These are phyloP conservation scores for Ustilago crameri DNA, from an alignment of 1,284 basidiomycete species.

Conservation along the genomic window DNA sequence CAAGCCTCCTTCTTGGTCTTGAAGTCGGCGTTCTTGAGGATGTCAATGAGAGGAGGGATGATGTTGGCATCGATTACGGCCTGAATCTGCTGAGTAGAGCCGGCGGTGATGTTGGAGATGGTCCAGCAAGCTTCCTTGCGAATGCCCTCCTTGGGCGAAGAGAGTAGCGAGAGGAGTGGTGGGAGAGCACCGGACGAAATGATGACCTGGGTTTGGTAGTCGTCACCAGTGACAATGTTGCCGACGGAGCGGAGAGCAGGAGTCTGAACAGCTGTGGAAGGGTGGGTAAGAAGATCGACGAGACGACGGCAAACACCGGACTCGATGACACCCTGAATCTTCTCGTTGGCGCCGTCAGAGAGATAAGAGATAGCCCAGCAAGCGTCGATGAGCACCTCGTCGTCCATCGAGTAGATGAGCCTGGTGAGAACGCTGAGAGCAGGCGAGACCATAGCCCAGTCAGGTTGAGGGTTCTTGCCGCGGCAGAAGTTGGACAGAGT, in stretches of 20 bases:
- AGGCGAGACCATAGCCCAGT: constrained; percentile 76
- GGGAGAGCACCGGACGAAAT: constrained; percentile 95
- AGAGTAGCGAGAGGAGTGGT: constrained; percentile 88
- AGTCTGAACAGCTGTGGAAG: constrained; percentile 97
- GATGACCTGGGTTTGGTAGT: constrained; percentile 97
- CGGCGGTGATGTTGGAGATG: constrained; percentile 98
- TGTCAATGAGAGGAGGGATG: constrained; percentile 97
- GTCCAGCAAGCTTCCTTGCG: constrained; percentile 98
- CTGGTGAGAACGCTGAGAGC: constrained; percentile 95
- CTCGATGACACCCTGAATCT: constrained; percentile 99
- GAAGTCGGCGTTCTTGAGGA: constrained; percentile 96
- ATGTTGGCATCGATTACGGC: constrained; percentile 79
- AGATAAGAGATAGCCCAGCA: constrained; percentile 99
- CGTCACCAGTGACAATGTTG: constrained; percentile 98
- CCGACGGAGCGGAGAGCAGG: constrained; percentile 96
- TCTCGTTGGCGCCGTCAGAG: constrained; percentile 98
- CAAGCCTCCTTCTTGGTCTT: constrained; percentile 99
- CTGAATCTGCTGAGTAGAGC: constrained; percentile 95
- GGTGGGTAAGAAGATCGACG: constrained; percentile 95
- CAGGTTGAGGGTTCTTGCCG: constrained; percentile 68
- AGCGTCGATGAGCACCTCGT: constrained; percentile 98
- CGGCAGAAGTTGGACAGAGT: constrained; percentile 68
- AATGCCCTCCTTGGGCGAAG: constrained; percentile 95
- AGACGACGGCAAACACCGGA: constrained; percentile 96
- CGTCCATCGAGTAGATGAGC: constrained; percentile 97